Conservation (phyloP, 805 yeast genomes). For the Suhomyces tanzawaensis region DNA sequence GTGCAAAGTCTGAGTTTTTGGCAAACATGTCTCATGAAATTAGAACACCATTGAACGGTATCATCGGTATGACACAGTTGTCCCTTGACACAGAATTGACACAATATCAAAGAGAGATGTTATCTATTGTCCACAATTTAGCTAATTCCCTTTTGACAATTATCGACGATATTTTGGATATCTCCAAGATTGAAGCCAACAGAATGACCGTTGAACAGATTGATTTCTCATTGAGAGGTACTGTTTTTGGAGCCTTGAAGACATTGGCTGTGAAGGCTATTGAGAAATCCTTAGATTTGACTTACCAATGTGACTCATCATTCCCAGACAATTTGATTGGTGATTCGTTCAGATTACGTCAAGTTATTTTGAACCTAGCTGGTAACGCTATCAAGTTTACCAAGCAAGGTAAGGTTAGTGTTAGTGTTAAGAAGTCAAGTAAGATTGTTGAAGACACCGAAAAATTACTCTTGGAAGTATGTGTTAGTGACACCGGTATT, state of each 20-base stretch:
- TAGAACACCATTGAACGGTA: conserved; percentile 91
- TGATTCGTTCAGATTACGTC: conserved; percentile 84
- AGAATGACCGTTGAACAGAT: conserved; percentile 91
- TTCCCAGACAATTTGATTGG: conserved; percentile 87
- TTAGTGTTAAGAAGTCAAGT: conserved; percentile 60
- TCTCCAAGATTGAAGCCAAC: conserved; percentile 90
- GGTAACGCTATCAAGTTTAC: conserved; percentile 92
- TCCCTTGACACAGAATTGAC: conserved; percentile 86
- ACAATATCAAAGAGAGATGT: conserved; percentile 89
- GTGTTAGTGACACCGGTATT: conserved; percentile 88
- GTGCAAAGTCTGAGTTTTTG: conserved; percentile 85
- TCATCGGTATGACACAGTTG: conserved; percentile 88
- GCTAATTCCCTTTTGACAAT: conserved; percentile 84
- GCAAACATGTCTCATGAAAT: conserved; percentile 85
- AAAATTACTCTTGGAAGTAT: conserved; percentile 66
- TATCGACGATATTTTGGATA: conserved; percentile 87
- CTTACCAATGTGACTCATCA: conserved; percentile 79
- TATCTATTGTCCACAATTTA: conserved; percentile 82
- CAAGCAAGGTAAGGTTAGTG: conserved; percentile 74
- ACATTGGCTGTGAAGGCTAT: conserved; percentile 88
- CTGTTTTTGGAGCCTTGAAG: conserved; percentile 86
- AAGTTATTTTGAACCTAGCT: conserved; percentile 79
- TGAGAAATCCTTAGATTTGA: conserved; percentile 76
- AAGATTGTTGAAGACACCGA: conserved; percentile 30
- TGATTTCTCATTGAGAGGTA: conserved; percentile 80